phyloP scores from a whole-genome alignment of 495 filamentous ascomycete species.

The Penicillium coprophilum region DNA sequence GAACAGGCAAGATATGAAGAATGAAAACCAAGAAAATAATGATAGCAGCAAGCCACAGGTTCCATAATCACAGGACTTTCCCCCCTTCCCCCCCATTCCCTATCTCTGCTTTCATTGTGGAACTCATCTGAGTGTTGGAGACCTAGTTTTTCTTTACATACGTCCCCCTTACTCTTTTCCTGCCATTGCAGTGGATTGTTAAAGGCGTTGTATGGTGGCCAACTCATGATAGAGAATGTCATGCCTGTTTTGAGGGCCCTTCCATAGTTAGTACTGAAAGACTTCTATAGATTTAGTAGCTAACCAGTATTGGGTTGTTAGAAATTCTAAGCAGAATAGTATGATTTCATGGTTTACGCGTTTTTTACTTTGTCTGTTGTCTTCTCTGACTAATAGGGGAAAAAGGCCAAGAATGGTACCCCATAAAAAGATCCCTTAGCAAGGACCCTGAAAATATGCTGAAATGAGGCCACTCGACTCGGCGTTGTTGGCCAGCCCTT shows the following conservation, averaged over 20 bases:
- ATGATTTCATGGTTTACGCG: neutral
- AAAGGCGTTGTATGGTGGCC: constrained; percentile 25
- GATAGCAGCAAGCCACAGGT: constrained; percentile 30
- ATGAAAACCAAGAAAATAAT: constrained; percentile 25
- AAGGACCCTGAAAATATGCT: neutral
- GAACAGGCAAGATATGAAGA: constrained; percentile 19
- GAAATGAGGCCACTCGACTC: neutral
- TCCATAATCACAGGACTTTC: constrained; percentile 28
- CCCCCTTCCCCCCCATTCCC: constrained; percentile 10
- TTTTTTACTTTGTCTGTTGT: neutral
- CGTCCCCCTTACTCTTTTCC: constrained; percentile 1
- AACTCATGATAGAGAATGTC: constrained; percentile 34
- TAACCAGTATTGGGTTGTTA: neutral
- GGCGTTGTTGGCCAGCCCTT: constrained; percentile 2
- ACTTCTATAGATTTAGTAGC: constrained; percentile 3
- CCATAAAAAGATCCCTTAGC: neutral
- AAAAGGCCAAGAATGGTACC: neutral
- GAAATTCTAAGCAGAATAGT: neutral
- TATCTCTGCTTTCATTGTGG: constrained; percentile 5
- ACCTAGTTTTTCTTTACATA: constrained; percentile 12
- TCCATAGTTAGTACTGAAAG: constrained; percentile 10
- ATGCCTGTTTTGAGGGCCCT: constrained; percentile 23
- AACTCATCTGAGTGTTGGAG: constrained; percentile 7
- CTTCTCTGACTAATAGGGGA: neutral
- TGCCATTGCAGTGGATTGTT: constrained; percentile 21